These are phyloP conservation scores for Trametes villosa DNA, from an alignment of 768 basidiomycete genomes.

Conservation along the genomic window DNA sequence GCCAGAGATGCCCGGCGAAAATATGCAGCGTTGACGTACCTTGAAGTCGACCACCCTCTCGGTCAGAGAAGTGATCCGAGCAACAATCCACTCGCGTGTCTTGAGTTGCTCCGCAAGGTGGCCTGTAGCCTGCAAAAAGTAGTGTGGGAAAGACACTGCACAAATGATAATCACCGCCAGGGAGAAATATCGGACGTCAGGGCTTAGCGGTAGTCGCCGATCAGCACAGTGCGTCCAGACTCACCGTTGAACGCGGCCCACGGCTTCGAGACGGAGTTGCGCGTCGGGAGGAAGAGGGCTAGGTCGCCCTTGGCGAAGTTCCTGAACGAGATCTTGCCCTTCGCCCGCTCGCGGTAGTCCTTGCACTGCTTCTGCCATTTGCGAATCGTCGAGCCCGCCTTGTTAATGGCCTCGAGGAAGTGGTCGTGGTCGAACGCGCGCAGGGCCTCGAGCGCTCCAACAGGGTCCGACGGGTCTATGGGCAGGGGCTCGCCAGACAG, in stretches of 20 bases:
- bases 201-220: conserved; percentile 10
- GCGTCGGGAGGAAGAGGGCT: conserved; percentile 92
- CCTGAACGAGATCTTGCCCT: conserved; percentile 94
- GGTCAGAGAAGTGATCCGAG: conserved; percentile 85
- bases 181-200: conserved; percentile 39
- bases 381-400: conserved; percentile 83
- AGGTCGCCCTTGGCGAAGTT: conserved; percentile 96
- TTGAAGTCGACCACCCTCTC: conserved; percentile 83
- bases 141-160: conserved; percentile 93
- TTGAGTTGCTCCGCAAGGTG: conserved; percentile 88
- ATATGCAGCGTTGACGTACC: conserved; percentile 46
- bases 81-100: conserved; percentile 93
- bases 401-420: conserved; percentile 81
- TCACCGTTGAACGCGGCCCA: conserved; percentile 99
- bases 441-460: conserved; percentile 68
- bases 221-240: conserved; percentile 30
- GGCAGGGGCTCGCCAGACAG: conserved; percentile 67
- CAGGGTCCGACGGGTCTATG: conserved; percentile 77
- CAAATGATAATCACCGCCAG: conserved; percentile 21
- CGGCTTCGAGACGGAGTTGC: conserved; percentile 90
- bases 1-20: too few species aligned
- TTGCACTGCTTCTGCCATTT: conserved; percentile 99
- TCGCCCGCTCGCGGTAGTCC: conserved; percentile 92
- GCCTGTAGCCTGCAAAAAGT: conserved; percentile 90
- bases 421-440: conserved; percentile 82